phyloP scores from a whole-genome alignment of 1,139 yeast species.

The Spathaspora jeffriesii region DNA sequence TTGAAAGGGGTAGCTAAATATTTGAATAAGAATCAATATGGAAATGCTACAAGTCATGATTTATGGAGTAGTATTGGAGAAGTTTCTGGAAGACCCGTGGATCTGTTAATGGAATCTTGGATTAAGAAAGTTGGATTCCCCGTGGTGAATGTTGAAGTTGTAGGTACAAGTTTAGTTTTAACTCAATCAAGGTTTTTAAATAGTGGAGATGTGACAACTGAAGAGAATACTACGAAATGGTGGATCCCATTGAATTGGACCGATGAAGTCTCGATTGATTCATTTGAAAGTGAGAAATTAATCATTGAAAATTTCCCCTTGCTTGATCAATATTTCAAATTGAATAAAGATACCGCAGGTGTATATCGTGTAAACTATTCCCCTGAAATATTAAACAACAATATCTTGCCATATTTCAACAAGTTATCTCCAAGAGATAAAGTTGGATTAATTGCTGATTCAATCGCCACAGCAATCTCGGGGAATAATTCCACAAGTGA shows the following conservation, averaged over 20 bases:
- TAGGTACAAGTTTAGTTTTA: constrained; percentile 45
- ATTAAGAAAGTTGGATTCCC: constrained; percentile 85
- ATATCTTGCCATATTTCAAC: constrained; percentile 44
- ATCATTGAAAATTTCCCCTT: constrained; percentile 24
- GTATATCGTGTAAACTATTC: constrained; percentile 71
- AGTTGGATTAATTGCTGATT: constrained; percentile 37
- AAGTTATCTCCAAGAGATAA: constrained; percentile 64
- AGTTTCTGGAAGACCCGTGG: constrained; percentile 75
- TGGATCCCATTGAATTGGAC: constrained; percentile 68
- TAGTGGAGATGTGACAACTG: constrained; percentile 76
- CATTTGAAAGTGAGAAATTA: constrained; percentile 22
- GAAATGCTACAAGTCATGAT: constrained; percentile 78
- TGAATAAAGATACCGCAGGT: constrained; percentile 65
- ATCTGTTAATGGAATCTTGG: constrained; percentile 77
- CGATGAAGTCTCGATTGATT: constrained; percentile 14
- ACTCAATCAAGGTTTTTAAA: constrained; percentile 76
- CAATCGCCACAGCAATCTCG: constrained; percentile 54
- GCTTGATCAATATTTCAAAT: constrained; percentile 44
- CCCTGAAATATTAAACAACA: constrained; percentile 40
- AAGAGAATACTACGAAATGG: constrained; percentile 72
- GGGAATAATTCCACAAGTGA: constrained; percentile 51
- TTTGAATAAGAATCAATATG: constrained; percentile 68
- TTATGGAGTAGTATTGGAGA: constrained; percentile 77
- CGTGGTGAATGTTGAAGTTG: constrained; percentile 56
- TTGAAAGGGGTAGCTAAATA: constrained; percentile 73